Base-by-base conservation (phyloP, 2,329 filamentous ascomycete species). In the Xylariaceae sp. region DNA sequence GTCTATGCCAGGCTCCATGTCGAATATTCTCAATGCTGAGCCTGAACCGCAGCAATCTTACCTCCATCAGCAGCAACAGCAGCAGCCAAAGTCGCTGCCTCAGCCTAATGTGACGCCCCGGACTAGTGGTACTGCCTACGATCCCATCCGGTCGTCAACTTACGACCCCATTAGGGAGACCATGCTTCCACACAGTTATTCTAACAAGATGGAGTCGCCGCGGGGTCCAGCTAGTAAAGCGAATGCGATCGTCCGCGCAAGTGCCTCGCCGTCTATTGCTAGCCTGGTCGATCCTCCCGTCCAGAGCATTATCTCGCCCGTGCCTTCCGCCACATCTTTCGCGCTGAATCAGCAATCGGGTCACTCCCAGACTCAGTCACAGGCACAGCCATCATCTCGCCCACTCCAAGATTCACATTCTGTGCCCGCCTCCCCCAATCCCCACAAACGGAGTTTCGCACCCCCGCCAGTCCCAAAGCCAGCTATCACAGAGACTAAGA, bases 181-280 rank as follows among this genome's bases (percentile, higher is more conserved):
- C 2, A 84, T 87, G 71, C 68, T 82, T 51, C 68, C 80, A 65
- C 76, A 81, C 71, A 75, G 82, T 74, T 70, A 79, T 64, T 76
- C 77, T 6, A 76, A 72, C 23, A 66, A 80, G 2, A 71, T 80
- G 57, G 77, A 77, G 37, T 85, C 83, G 6, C 83, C 82, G n/a
- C 77, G 80, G 51, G 74, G 72, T 2, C 74, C 75, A 48, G 56
- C 56, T 15, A 30, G 23, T 30, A 67, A 52, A 10, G 65, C 62
- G 10, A 68, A 74, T 53, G 54, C 75, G 3, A 69, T 82, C 56
- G 88, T 88, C 74, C 85, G 88, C 57, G 88, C 90, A n/a, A 93
- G 89, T 71, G 89, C 89, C 45, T 97, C 93, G 3, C 92, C 93
- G 1, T 93, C 93, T 2, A 96, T 97, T 66, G 88, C 91, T 4